Conservation (phyloP, 2,329 filamentous ascomycete species). For the Camptophora hylomeconis region DNA sequence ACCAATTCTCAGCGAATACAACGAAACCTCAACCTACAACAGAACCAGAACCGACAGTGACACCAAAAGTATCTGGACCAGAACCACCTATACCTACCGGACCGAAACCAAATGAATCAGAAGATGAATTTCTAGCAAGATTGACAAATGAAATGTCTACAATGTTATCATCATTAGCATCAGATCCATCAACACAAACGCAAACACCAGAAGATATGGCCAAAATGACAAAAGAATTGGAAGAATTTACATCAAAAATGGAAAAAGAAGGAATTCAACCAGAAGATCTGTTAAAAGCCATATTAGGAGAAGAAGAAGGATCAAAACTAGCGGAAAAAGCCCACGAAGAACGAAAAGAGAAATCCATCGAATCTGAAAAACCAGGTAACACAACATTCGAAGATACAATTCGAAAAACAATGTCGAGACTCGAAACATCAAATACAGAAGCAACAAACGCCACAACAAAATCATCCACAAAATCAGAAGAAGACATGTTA, state of each 20-base stretch:
- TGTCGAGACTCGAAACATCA: conserved; percentile 89
- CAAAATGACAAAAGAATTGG: conserved; percentile 17
- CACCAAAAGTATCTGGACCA: conserved; percentile 23
- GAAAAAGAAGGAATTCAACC: conserved; percentile 20
- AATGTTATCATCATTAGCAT: conserved; percentile 13
- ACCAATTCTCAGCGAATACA: conserved; percentile 60
- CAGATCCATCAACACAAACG: conserved; percentile 10
- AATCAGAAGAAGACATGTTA: conserved; percentile 62
- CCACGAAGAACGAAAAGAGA: conserved; percentile 11
- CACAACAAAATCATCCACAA: conserved; percentile 45
- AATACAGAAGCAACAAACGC: conserved; percentile 71
- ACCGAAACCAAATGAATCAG: conserved; percentile 18
- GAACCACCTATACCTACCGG: conserved; percentile 21
- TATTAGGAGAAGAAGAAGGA: conserved; percentile 19
- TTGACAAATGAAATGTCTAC: conserved; percentile 17
- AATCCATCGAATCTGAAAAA: conserved; percentile 12
- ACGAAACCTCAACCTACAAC: conserved; percentile 25
- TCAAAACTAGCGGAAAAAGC: conserved; percentile 8
- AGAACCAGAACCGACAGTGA: conserved; percentile 18
- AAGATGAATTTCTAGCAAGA: conserved; percentile 16
- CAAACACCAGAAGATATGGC: conserved; percentile 13
- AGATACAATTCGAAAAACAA: conserved; percentile 82
- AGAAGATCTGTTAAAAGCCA: conserved; percentile 20
- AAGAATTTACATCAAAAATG: conserved; percentile 21
- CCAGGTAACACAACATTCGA: conserved; percentile 46